Conservation (phyloP, 1,139 yeast genomes). For the Candida dubliniensis region DNA sequence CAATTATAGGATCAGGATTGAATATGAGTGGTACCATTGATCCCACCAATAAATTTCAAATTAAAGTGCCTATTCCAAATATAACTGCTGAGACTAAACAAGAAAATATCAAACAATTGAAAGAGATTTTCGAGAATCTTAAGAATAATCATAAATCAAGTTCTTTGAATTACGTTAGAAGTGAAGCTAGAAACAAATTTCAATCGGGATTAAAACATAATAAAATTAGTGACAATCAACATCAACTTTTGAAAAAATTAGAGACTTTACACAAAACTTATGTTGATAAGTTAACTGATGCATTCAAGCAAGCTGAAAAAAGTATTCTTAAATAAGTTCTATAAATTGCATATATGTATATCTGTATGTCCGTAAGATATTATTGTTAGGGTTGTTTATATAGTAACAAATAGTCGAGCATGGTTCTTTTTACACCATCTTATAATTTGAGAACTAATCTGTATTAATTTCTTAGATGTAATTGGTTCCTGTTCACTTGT, state of each 20-base stretch:
- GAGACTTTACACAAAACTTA: conserved; percentile 70
- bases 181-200: conserved; percentile 57
- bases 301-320: conserved; percentile 61
- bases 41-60: conserved; percentile 66
- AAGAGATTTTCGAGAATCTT: conserved; percentile 62
- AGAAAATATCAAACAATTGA: conserved; percentile 58
- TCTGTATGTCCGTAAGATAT: not conserved
- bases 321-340: conserved; percentile 32
- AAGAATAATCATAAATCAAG: conserved; percentile 41
- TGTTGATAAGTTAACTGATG: conserved; percentile 55
- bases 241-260: conserved; percentile 53
- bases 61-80: conserved; percentile 76
- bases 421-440: conserved; percentile 42
- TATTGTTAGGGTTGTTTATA: no score
- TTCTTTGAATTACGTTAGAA: conserved; percentile 59
- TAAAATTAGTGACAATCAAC: conserved; percentile 57
- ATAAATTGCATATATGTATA: not conserved
- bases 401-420: conserved; percentile 31
- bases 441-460: conserved; percentile 33
- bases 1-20: conserved; percentile 66
- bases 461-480: conserved; percentile 32
- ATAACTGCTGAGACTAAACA: conserved; percentile 68
- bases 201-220: conserved; percentile 44
- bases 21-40: conserved; percentile 81
- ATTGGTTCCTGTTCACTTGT: conserved; percentile 19